Conservation (phyloP, 352 stramenopile genomes). For the Globisporangium viniferum region DNA sequence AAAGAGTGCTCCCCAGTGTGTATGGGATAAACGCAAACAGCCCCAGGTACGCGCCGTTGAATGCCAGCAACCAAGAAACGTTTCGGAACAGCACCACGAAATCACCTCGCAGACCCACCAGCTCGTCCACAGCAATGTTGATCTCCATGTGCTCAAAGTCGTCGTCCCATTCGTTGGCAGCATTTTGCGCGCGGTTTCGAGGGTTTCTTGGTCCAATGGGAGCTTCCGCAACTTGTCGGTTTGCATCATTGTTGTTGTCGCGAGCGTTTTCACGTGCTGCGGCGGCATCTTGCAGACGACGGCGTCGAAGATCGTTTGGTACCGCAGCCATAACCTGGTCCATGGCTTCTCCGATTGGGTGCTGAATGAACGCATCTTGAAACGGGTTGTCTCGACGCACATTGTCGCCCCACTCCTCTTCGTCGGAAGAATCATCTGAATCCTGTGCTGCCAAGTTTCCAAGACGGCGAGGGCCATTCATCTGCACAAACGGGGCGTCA, state of each 20-base stretch:
- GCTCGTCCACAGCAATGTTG: constrained; percentile 95
- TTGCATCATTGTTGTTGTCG: constrained; percentile 14
- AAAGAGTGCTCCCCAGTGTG: constrained; percentile 89
- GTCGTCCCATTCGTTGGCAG: constrained; percentile 73
- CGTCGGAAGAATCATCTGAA: constrained; percentile 55
- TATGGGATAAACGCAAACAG: constrained; percentile 96
- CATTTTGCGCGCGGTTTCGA: constrained; percentile 29
- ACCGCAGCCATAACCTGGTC: constrained; percentile 16
- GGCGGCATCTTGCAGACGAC: constrained; percentile 16
- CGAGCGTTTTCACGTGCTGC: neutral
- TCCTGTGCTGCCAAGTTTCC: constrained; percentile 38
- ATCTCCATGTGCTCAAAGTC: constrained; percentile 92
- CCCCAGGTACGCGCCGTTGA: constrained; percentile 96
- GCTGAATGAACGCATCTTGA: constrained; percentile 40
- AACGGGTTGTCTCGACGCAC: constrained; percentile 29
- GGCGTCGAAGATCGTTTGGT: constrained; percentile 38
- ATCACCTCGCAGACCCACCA: constrained; percentile 95
- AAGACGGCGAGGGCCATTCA: constrained; percentile 29
- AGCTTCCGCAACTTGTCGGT: constrained; percentile 11
- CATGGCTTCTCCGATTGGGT: constrained; percentile 28
- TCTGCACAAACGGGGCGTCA: constrained; percentile 28
- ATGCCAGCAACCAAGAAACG: constrained; percentile 95
- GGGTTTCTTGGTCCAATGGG: constrained; percentile 24
- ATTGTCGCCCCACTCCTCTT: constrained; percentile 34
- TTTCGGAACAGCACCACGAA: constrained; percentile 94